A percentile compares a stretch with the other conserved stretches of the same genome.
Conservation (phyloP, 257 asterid genomes). For the Jacaranda mimosifolia region DNA sequence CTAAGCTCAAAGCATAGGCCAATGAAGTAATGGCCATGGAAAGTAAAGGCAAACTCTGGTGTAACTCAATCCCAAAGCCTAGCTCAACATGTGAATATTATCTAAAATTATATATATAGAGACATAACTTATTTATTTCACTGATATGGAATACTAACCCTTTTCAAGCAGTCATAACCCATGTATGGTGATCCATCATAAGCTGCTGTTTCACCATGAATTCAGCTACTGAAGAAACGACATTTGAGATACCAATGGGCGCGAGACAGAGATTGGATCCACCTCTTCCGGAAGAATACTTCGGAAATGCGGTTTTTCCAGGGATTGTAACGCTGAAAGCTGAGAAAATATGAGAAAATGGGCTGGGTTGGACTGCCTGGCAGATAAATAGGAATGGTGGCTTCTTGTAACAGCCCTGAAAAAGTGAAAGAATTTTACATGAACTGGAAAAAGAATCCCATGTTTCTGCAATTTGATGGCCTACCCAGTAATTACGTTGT, state of each 20-base stretch:
- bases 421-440: constrained; percentile 33
- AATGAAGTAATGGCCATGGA: constrained; percentile 30
- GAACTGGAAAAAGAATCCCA: constrained; percentile 49
- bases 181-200: constrained; percentile 50
- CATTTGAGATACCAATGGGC: constrained; percentile 38
- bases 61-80: too few relatives aligned
- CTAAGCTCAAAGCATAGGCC: constrained; percentile 41
- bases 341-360: constrained; percentile 34
- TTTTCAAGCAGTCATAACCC: constrained; percentile 61
- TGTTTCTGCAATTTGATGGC: background rate
- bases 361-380: constrained; percentile 59
- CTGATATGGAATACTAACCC: too few relatives aligned
- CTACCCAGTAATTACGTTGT: constrained; percentile 18
- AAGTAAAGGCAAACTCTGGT: constrained; percentile 31
- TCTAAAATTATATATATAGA: too few relatives aligned
- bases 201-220: constrained; percentile 29
- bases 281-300: constrained; percentile 54
- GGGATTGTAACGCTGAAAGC: constrained; percentile 33
- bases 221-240: background rate
- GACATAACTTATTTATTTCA: too few relatives aligned
- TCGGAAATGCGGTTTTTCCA: constrained; percentile 51
- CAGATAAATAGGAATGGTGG: constrained; percentile 46
- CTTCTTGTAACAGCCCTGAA: constrained; percentile 13
- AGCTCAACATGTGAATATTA: too few relatives aligned
- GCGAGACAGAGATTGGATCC: constrained; percentile 47